A percentile compares a stretch with the other conserved stretches of the same genome.
phyloP scores from a whole-genome alignment of 139 green algal genomes.

The Volvox africanus region DNA sequence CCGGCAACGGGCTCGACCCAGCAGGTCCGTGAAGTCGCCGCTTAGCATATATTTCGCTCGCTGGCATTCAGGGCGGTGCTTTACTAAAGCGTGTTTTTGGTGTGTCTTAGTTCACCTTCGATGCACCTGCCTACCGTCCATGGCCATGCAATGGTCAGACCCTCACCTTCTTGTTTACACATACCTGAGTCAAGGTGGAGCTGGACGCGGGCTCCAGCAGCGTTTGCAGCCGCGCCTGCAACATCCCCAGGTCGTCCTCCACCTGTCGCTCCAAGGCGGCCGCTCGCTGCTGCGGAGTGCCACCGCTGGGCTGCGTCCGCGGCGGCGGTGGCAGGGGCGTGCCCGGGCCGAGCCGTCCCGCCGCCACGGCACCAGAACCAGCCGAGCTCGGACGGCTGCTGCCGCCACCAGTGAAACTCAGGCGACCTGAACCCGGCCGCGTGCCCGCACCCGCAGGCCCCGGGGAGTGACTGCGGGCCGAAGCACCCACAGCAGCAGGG shows the following conservation, averaged over 20 bases:
- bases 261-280: constrained; percentile 11
- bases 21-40: too few species aligned
- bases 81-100: neutral
- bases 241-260: constrained; percentile 40
- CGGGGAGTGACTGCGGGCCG: neutral
- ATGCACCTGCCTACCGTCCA: neutral
- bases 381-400: neutral
- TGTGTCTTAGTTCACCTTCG: neutral
- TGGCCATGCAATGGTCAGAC: too few species aligned
- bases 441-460: neutral
- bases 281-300: neutral
- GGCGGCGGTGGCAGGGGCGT: constrained; percentile 3
- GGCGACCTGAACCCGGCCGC: neutral
- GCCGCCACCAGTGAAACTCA: neutral
- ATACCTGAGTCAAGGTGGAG: constrained; percentile 4
- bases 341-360: neutral
- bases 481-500: neutral
- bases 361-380: neutral
- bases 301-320: neutral
- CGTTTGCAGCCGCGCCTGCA: constrained; percentile 27
- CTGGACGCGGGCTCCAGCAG: constrained; percentile 31
- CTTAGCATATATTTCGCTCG: too few species aligned
- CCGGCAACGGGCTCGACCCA: too few species aligned
- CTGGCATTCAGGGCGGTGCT: neutral
- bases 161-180: neutral